Base-by-base conservation (phyloP, 805 yeast species). In the Candida takata region DNA sequence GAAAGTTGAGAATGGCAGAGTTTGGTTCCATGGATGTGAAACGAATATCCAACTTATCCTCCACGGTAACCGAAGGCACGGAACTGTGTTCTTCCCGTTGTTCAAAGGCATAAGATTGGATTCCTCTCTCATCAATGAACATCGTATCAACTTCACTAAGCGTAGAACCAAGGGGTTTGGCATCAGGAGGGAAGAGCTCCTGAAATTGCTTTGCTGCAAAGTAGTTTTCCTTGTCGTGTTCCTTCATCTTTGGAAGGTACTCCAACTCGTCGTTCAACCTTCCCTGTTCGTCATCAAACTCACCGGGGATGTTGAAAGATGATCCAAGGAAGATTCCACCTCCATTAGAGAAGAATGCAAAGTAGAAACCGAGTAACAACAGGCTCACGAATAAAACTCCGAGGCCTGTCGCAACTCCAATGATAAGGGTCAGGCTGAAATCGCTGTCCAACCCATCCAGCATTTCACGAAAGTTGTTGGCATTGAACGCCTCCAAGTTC, bases 121-220 rank as follows among this genome's bases (percentile, higher is more conserved):
- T 90, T 49, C 88, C 95, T 84, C 94, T 88, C 2, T 97, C 97
- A 12, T 20, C 33, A 16, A 50, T 42, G 30, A 70, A 61, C 1
- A 88, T 80, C 3, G 95, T 95, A 54, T 85, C 87, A 44, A 86
- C 95, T 47, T 86, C 95, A 19, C 85, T 84, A 15, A 81, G 60
- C 2, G 58, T 44, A 4, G 52, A 40, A 6, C 56, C 57, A 13
- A 60, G 51, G 29, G 55, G 71, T 36, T 48, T 40, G 0, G 74
- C 55, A 7, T 69, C 65, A 9, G 76, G 77, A 3, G 69, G 68
- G 41, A 61, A 62, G 34, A 35, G 47, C 53, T 51, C 30, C 34
- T 52, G 55, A 33, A 46, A 53, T 25, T 60, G 60, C 43, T 65
- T 66, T 7, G 65, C 72, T 35, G 60, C 62, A 33, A 56, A 51